A percentile compares a stretch with the other conserved stretches of the same genome.
Conservation (phyloP, 2,329 filamentous ascomycete genomes). For the Metarhizium album region DNA sequence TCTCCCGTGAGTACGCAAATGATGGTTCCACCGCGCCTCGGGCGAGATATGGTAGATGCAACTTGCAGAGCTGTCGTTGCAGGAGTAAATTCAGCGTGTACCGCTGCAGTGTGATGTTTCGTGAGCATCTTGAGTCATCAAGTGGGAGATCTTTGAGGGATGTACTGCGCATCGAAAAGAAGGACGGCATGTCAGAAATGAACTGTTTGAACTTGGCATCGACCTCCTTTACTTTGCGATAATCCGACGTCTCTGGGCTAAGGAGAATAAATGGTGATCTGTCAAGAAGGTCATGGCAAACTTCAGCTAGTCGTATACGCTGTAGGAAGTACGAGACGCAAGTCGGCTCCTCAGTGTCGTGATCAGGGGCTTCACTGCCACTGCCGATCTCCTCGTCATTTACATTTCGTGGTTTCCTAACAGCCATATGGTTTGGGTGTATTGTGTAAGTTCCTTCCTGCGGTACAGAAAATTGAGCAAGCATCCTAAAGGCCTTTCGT, state of each 20-base stretch:
- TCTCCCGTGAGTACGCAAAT: slow-evolving; percentile 21
- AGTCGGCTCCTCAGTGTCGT: slow-evolving; percentile 21
- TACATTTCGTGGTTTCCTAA: slow-evolving; percentile 27
- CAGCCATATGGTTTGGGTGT: slow-evolving; percentile 27
- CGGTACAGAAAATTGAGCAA: slow-evolving; percentile 24
- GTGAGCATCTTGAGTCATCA: slow-evolving; percentile 13
- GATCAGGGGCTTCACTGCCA: slow-evolving; percentile 16
- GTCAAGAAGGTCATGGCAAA: slow-evolving; percentile 25
- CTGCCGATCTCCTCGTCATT: slow-evolving; percentile 26
- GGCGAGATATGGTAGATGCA: slow-evolving; percentile 25
- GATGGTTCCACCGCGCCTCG: slow-evolving; percentile 22
- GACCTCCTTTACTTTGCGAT: slow-evolving; percentile 21
- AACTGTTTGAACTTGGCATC: slow-evolving; percentile 20
- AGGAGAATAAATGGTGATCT: slow-evolving; percentile 15
- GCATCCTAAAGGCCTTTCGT: slow-evolving; percentile 17
- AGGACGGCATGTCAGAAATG: slow-evolving; percentile 18
- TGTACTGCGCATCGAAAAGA: slow-evolving; percentile 15
- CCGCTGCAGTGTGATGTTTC: slow-evolving; percentile 19
- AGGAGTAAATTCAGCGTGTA: slow-evolving; percentile 23
- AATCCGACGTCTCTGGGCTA: slow-evolving; percentile 20
- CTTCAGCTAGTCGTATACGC: slow-evolving; percentile 26
- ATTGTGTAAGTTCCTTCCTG: slow-evolving; percentile 25
- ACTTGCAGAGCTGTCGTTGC: slow-evolving; percentile 23
- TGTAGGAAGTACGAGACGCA: slow-evolving; percentile 27
- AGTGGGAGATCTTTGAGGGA: slow-evolving; percentile 12